Base-by-base conservation (phyloP, 2,329 filamentous ascomycete species). In the Penicillium oxalicum region DNA sequence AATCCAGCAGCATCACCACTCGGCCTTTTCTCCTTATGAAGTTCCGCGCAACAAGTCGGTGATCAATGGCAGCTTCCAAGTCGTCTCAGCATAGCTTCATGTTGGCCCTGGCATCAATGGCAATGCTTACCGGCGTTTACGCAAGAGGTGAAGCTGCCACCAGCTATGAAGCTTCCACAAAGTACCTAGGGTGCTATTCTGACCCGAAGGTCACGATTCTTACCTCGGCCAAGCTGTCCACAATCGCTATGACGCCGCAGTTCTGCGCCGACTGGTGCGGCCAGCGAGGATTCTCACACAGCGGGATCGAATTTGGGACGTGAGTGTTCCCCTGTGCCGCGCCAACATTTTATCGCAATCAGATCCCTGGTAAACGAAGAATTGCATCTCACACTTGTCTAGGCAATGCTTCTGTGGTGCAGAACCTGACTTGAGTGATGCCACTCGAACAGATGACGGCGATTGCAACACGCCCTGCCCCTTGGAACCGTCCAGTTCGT, bases 191-290 rank as follows among this genome's bases (percentile, higher is more conserved):
- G 12, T 47, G 45, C 41, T 47, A 47, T 33, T 26, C 42, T 9
- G 45, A 47, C 32, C 45, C 39, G 11, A 42, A 47, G 36, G 45
- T 47, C 29, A 42, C 12, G 4, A 47, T 47, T 42, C 36, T 47
- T 32, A 47, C 45, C 38, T 38, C 39, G 25, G 45, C 45, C n/a
- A 47, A 47, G 37, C 38, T 47, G 5, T 37, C 38, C 38, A 47
- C 45, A 32, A 47, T 47, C 37, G 38, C 32, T 38, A 47, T 47
- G 45, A 44, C 46, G 26, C 46, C 46, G 25, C 35, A 48, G 40
- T 44, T 38, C 40, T 48, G 46, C 44, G 46, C 46, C 40, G 44
- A 28, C 25, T 44, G 41, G 41, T 48, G 46, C 28, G 46, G 46
- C 35, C 27, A 39, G 28, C 27, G 35, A n/a, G 46, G 46, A 9